Conservation (phyloP, 805 yeast species). For the Candida nitratophila region DNA sequence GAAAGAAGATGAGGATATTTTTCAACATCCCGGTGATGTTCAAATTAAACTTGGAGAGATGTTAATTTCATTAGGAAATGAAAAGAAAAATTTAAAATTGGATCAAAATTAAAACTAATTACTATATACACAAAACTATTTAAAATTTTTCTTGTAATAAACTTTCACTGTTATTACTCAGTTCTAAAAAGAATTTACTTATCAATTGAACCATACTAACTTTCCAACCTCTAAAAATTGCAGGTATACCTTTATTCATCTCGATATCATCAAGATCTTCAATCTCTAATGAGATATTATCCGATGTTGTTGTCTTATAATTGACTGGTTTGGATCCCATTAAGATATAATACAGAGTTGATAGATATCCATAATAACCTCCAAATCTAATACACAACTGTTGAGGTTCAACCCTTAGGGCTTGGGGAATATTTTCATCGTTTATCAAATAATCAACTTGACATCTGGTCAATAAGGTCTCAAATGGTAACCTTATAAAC, state of each 20-base stretch:
- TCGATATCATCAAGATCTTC: conserved; percentile 26
- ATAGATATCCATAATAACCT: conserved; percentile 47
- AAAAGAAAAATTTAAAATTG: background rate
- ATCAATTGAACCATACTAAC: conserved; percentile 72
- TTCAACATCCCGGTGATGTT: conserved; percentile 6
- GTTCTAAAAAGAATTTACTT: conserved; percentile 75
- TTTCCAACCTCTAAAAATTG: conserved; percentile 85
- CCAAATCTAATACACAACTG: conserved; percentile 55
- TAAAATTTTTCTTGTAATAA: conserved; percentile 34
- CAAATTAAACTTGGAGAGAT: conserved; percentile 14
- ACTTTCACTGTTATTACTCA: conserved; percentile 45
- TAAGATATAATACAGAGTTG: conserved; percentile 43
- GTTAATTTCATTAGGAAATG: conserved; percentile 11
- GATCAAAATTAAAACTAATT: background rate
- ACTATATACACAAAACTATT: background rate
- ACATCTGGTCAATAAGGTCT: conserved; percentile 76
- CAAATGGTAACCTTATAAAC: conserved; percentile 76
- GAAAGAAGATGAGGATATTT: conserved; percentile 15
- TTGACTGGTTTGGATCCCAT: conserved; percentile 27
- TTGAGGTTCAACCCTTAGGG: conserved; percentile 35
- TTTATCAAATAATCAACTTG: conserved; percentile 61
- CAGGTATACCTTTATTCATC: conserved; percentile 39
- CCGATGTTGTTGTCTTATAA: conserved; percentile 8
- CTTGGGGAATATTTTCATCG: conserved; percentile 28
- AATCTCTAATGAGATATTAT: conserved; percentile 18